Evolutionary conservation across 2,329 filamentous ascomycete species (phyloP).

Genomic region (Aspergillus transmontanensis): DNA sequence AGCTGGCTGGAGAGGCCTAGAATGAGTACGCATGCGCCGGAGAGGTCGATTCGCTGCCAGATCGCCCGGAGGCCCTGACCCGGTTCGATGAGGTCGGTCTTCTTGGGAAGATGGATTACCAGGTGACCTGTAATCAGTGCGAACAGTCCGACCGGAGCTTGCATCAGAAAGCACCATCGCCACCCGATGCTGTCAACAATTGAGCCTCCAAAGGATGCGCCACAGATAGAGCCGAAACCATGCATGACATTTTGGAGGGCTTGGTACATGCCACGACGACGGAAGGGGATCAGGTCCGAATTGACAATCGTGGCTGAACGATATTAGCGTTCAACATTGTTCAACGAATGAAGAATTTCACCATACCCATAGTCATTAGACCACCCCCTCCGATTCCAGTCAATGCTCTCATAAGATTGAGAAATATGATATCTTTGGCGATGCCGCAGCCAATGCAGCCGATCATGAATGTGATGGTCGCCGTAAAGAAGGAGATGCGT

Average conservation of each 20-base stretch:
- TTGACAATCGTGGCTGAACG: constrained; percentile 63
- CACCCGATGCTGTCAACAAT: constrained; percentile 50
- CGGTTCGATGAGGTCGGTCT: background rate
- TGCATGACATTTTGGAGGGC: constrained; percentile 63
- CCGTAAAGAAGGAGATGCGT: constrained; percentile 62
- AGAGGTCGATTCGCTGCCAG: constrained; percentile 61
- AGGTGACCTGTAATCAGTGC: constrained; percentile 57
- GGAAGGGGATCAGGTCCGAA: constrained; percentile 73
- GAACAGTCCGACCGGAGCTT: constrained; percentile 61
- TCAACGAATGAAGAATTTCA: background rate
- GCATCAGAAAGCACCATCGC: constrained; percentile 60
- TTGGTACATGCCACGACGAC: constrained; percentile 72
- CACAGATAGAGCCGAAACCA: constrained; percentile 64
- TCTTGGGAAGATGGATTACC: constrained; percentile 53
- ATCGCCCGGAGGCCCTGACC: constrained; percentile 40
- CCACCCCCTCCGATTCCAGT: constrained; percentile 76
- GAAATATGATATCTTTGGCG: constrained; percentile 67
- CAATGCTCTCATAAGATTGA: constrained; percentile 70
- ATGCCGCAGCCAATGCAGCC: constrained; percentile 71
- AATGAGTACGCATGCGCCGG: constrained; percentile 60
- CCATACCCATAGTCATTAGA: constrained; percentile 62
- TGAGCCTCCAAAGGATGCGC: constrained; percentile 48
- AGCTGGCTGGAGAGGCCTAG: constrained; percentile 60
- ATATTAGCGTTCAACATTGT: background rate
- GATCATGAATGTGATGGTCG: constrained; percentile 63